Evolutionary conservation across 768 basidiomycete genomes (phyloP), one percentile per base, ranked within the genome.

Genomic region (Guyanaporus albipodus): DNA sequence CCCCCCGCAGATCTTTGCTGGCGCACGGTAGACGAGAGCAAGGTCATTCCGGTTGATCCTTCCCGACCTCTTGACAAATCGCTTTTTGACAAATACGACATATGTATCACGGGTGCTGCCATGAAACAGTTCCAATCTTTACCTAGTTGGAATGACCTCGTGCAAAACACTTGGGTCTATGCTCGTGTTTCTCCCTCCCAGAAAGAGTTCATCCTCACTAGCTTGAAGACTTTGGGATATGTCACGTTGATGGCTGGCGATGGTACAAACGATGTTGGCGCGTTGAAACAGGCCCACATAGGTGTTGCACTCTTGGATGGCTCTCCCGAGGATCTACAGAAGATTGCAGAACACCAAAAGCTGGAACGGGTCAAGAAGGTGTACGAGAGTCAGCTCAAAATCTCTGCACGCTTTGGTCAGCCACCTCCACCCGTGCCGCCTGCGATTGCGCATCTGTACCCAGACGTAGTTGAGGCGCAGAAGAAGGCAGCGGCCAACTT

Each of bases 221-320:
- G 87, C 7, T 74, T 98, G 43, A 93, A 93, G 65, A 74, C 75
- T 3, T 80, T 96, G 21, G 95, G 95, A 19, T 99, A 91, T 63
- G 78, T 77, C 14, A 99, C 96, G 0, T 76, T 99, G 42, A 98
- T 98, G 96, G 96, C 94, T 6, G 96, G 96, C 42, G 96, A 99
- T 62, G 96, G 96, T 24, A 99, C 96, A 4, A 98, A 99, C 62
- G 96, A 98, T 53, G 96, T 99, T 40, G 96, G 96, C 19, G 96
- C 96, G 3, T 79, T 99, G 42, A 99, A 98, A 67, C 93, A 96
- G 64, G 96, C 96, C 1, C 92, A 99, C 65, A 87, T 99, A 49
- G 95, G 96, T 41, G 89, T 98, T 23, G 95, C 95, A 1, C 72
- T 93, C 4, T 70, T 96, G 44, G 92, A 97, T 59, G 92, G 95